Conservation (phyloP, 768 basidiomycete species). For the Ramaria rubella region DNA sequence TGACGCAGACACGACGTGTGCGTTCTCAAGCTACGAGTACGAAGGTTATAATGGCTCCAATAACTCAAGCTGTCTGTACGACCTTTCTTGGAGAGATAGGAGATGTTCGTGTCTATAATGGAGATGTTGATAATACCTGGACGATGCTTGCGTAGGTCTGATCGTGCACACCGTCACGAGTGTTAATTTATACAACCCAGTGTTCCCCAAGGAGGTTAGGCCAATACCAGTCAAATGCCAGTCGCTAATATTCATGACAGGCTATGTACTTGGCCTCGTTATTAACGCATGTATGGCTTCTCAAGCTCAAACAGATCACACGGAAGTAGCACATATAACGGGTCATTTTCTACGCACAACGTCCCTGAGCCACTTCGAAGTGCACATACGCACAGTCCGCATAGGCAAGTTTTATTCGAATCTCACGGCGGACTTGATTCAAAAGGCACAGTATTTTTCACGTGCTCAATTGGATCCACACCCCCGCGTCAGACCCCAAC, state of each 20-base stretch:
- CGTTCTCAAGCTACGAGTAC: no score
- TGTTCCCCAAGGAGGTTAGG: conserved; percentile 48
- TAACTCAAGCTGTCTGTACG: not conserved
- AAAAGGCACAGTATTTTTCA: conserved; percentile 35
- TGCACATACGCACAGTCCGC: conserved; percentile 43
- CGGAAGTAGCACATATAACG: conserved; percentile 53
- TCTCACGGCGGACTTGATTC: conserved; percentile 51
- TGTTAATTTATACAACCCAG: conserved; percentile 25
- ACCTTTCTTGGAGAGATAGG: not conserved
- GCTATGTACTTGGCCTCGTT: conserved; percentile 51
- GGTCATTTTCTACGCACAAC: conserved; percentile 51
- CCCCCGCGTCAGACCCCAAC: not conserved
- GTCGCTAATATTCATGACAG: conserved; percentile 26
- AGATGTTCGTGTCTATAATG: not conserved
- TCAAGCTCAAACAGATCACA: conserved; percentile 42
- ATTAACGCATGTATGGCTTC: conserved; percentile 48
- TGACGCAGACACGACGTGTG: no score
- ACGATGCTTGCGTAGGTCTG: not conserved
- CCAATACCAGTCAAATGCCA: not conserved
- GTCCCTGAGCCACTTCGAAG: conserved; percentile 34
- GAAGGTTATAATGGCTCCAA: conserved; percentile 2
- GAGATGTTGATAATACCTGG: not conserved
- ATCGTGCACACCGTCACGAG: not conserved
- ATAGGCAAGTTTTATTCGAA: conserved; percentile 49
- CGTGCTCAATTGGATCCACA: not conserved